Conservation (phyloP, 2,329 filamentous ascomycete genomes). For the Pleoardoris graminearum region DNA sequence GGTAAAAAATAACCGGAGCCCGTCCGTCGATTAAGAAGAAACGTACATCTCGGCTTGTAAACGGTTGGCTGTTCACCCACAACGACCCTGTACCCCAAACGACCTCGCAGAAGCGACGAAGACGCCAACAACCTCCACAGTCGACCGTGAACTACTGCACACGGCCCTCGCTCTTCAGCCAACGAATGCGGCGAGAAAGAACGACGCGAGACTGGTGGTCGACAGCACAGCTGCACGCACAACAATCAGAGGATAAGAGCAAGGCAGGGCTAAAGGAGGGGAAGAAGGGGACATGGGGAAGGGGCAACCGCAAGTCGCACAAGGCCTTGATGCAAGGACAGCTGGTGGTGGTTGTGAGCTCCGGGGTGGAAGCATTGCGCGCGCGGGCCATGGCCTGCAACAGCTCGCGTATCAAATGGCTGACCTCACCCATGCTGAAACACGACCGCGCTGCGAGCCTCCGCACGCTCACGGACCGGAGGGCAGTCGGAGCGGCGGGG, state of each 20-base stretch:
- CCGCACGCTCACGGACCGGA: conserved; percentile 22
- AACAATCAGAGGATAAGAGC: conserved; percentile 25
- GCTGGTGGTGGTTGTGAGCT: conserved; percentile 28
- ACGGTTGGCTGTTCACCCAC: neutral
- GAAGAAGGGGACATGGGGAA: conserved; percentile 28
- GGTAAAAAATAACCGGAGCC: conserved; percentile 40
- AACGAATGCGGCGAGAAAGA: conserved; percentile 35
- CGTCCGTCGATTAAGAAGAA: conserved; percentile 32
- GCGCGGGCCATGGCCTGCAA: conserved; percentile 26
- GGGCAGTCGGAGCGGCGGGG: conserved; percentile 22
- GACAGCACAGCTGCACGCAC: conserved; percentile 39
- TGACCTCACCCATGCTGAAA: conserved; percentile 11
- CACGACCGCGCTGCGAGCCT: conserved; percentile 7
- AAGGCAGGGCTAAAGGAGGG: conserved; percentile 14
- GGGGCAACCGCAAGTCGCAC: conserved; percentile 33
- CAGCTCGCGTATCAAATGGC: conserved; percentile 23
- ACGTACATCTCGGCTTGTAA: conserved; percentile 28
- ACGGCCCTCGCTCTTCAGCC: conserved; percentile 22
- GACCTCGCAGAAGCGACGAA: neutral
- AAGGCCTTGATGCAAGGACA: conserved; percentile 29
- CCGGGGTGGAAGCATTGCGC: conserved; percentile 37
- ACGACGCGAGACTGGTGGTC: conserved; percentile 42
- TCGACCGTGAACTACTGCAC: conserved; percentile 5
- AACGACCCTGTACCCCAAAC: neutral
- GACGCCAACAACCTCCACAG: conserved; percentile 2